Evolutionary conservation across 768 basidiomycete genomes (phyloP).

Genomic region (Obba rivulosa): DNA sequence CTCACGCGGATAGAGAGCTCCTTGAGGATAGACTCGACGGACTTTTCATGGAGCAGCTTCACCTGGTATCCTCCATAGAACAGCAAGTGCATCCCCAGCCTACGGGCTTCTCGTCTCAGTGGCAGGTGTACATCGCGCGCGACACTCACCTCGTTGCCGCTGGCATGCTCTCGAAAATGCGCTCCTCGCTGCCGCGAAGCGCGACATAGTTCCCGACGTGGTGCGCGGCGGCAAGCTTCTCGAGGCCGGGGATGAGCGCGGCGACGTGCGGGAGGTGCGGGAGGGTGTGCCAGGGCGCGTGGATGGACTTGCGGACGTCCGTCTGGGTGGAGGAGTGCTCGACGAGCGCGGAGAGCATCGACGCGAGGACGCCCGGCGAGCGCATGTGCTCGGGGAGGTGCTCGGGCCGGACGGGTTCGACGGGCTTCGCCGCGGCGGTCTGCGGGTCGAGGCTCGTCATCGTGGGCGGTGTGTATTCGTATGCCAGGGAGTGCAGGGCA

Average conservation of each 20-base stretch:
- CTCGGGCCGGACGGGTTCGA: slow-evolving; percentile 26
- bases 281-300: slow-evolving; percentile 27
- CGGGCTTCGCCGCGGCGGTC: slow-evolving; percentile 17
- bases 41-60: slow-evolving; percentile 41
- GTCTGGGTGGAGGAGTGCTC: slow-evolving; percentile 27
- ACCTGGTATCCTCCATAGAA: slow-evolving; percentile 54
- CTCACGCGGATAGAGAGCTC: slow-evolving; percentile 51
- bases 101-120: slow-evolving; percentile 8
- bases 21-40: slow-evolving; percentile 43
- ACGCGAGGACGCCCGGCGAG: slow-evolving; percentile 19
- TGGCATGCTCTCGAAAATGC: slow-evolving; percentile 72
- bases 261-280: slow-evolving; percentile 34
- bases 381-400: slow-evolving; percentile 27
- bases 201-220: slow-evolving; percentile 59
- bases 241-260: slow-evolving; percentile 48
- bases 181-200: slow-evolving; percentile 40
- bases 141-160: slow-evolving; percentile 48
- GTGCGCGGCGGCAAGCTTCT: slow-evolving; percentile 44
- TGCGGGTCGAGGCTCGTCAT: slow-evolving; percentile 15
- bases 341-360: slow-evolving; percentile 31
- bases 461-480: slow-evolving; percentile 1
- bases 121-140: too few species aligned
- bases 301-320: slow-evolving; percentile 25
- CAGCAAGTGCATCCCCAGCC: slow-evolving; percentile 71
- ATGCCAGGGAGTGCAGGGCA: too few species aligned